Evolutionary conservation across 176 grass and related monocot genomes (phyloP), one percentile per base, ranked within the genome.

Genomic region (Tillandsia leiboldiana): DNA sequence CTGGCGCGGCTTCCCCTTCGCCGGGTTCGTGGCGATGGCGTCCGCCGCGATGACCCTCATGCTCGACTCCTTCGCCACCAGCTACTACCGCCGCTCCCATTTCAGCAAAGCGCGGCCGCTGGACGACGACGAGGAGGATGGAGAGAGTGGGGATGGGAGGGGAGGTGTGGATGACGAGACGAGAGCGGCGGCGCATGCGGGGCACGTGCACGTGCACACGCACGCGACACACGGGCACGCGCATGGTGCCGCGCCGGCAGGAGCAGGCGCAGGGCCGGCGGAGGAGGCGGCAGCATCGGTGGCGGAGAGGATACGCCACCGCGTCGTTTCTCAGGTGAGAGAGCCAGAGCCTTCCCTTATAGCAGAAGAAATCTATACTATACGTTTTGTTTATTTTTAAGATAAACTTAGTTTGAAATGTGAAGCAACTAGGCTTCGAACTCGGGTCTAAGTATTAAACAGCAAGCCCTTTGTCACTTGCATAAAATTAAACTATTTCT

Each of bases 321-420:
- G 87, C 72, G 83, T 97, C 22, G 74, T 97, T 22, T 97, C 93
- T 73, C 93, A 97, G 81, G 93, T 92, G 83, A 87, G 77, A 71
- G 50, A 66, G 59, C 26, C 1, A 51, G 48, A 20, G 20, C 20
- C 20, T 20, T 20, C 20, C 20, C 20, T 20, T 20, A 20, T 20
- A 20, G 20, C 20, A 20, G 20, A 20, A 20, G 20, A 20, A 20
- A 20, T 0, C 15, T 56, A n/a, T n/a, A n/a, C n/a, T n/a, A n/a
- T n/a, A n/a, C n/a, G n/a, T n/a, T n/a, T n/a, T n/a, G n/a, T n/a
- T n/a, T n/a, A n/a, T n/a, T n/a, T n/a, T n/a, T n/a, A n/a, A n/a
- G n/a, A n/a, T n/a, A n/a, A n/a, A n/a, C n/a, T n/a, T n/a, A n/a
- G n/a, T n/a, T n/a, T n/a, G n/a, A n/a, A n/a, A n/a, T n/a, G n/a